These are phyloP conservation scores for Penicillium cosmopolitanum DNA, from an alignment of 495 filamentous ascomycete species.

Conservation along the genomic window DNA sequence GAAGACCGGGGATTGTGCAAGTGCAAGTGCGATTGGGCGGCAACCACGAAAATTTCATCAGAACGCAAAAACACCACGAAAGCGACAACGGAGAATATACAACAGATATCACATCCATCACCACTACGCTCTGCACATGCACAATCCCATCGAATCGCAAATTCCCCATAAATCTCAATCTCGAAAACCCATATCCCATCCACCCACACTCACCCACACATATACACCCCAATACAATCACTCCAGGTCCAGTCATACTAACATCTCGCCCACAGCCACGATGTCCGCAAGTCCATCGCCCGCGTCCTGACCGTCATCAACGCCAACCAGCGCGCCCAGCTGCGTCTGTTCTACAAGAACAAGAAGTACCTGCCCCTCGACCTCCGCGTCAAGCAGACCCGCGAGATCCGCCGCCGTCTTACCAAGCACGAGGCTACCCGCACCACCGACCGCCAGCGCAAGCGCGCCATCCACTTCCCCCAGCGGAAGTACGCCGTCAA, in stretches of 20 bases:
- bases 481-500: constrained; percentile 98
- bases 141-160: too few relatives aligned
- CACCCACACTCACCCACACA: background rate
- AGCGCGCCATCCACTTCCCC: constrained; percentile 94
- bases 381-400: constrained; percentile 95
- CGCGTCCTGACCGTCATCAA: constrained; percentile 99
- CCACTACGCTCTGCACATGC: too few relatives aligned
- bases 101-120: background rate
- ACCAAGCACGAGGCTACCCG: constrained; percentile 83
- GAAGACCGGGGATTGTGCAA: constrained; percentile 1
- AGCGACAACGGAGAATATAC: constrained; percentile 1
- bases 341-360: constrained; percentile 98
- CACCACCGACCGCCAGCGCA: constrained; percentile 87
- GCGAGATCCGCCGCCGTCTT: constrained; percentile 90
- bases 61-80: background rate
- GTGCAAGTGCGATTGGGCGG: constrained; percentile 22
- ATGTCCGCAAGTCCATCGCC: constrained; percentile 99
- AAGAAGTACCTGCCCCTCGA: constrained; percentile 99
- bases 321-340: constrained; percentile 95
- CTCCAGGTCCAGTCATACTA: constrained; percentile 24
- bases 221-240: constrained; percentile 1
- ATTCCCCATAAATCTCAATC: background rate
- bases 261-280: constrained; percentile 66
- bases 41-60: constrained; percentile 19
- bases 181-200: background rate